phyloP scores from a whole-genome alignment of 2,329 filamentous ascomycete genomes.

The Colletotrichum eleusines region DNA sequence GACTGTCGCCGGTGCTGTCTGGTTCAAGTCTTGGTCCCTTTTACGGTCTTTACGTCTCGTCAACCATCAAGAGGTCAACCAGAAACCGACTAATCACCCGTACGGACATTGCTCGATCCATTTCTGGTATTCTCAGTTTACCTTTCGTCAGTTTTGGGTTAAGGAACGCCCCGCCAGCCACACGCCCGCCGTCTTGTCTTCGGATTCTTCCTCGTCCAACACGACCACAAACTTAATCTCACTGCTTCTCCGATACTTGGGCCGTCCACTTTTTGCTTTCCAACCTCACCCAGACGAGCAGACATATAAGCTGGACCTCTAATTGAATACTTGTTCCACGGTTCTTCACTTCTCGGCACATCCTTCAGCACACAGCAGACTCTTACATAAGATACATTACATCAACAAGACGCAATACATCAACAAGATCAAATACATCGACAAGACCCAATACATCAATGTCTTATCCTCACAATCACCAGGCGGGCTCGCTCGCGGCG shows the following conservation, averaged over 20 bases:
- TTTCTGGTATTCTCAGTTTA: too few relatives aligned
- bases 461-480: background rate
- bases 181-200: background rate
- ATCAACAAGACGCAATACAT: background rate
- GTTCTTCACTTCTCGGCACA: background rate
- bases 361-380: background rate
- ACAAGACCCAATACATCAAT: background rate
- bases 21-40: background rate
- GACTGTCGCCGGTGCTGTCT: background rate
- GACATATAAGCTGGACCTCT: background rate
- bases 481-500: background rate
- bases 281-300: background rate
- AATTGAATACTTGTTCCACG: background rate
- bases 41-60: background rate
- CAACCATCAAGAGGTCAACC: background rate
- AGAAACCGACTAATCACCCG: background rate
- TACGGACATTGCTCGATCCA: background rate
- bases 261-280: background rate
- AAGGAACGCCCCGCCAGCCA: background rate
- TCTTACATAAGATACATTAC: too few relatives aligned
- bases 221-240: background rate
- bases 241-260: conserved; percentile 1
- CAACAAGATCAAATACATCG: too few relatives aligned
- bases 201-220: background rate
- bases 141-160: background rate